These are phyloP conservation scores for Solanum paucissectum DNA, from an alignment of 257 asterid genomes.

Conservation along the genomic window DNA sequence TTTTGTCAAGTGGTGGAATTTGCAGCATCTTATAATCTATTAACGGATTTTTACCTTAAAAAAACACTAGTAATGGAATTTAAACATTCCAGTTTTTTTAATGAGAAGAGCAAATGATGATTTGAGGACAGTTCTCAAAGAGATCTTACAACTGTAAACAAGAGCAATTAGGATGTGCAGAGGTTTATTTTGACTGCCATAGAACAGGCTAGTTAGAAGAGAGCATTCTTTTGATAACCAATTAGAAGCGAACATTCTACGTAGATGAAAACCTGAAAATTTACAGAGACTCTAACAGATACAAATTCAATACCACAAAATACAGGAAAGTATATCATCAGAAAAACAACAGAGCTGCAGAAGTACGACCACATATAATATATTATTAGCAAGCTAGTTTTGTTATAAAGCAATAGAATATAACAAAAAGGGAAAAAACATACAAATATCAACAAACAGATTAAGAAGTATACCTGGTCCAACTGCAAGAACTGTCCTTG, in stretches of 20 bases:
- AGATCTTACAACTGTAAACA: neutral
- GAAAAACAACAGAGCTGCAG: neutral
- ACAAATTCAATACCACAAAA: neutral
- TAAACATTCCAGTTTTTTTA: neutral
- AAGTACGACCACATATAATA: neutral
- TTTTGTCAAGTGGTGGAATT: neutral
- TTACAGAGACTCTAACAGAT: neutral
- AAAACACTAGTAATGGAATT: neutral
- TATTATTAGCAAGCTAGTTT: neutral
- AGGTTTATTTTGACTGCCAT: neutral
- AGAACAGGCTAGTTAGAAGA: neutral
- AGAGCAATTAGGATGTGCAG: neutral
- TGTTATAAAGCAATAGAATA: neutral
- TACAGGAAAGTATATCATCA: neutral
- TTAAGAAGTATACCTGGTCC: conserved; percentile 70
- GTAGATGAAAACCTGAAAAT: neutral
- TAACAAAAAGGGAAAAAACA: neutral
- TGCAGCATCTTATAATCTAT: neutral
- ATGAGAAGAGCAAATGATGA: neutral
- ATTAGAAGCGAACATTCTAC: neutral
- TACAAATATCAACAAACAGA: neutral
- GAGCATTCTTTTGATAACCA: neutral
- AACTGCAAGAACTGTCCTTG: conserved; percentile 86
- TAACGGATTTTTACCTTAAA: neutral
- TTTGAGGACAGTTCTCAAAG: neutral